A percentile compares a stretch with the other conserved stretches of the same genome.
Evolutionary conservation across 2,329 filamentous ascomycete species (phyloP).

Genomic region (Fusarium pseudoanthophilum): DNA sequence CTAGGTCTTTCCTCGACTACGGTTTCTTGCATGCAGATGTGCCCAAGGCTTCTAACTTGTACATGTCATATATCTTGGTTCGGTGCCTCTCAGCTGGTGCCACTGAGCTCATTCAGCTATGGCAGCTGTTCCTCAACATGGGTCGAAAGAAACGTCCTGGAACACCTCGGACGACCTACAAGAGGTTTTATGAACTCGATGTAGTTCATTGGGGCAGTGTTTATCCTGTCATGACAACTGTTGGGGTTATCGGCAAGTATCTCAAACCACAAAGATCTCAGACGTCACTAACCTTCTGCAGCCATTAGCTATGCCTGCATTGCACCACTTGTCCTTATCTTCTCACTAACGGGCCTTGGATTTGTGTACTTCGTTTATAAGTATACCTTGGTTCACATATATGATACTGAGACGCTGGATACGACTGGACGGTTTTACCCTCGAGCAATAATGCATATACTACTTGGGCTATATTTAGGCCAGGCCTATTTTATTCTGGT

Average conservation of each 20-base stretch:
- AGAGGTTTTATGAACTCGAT: not conserved
- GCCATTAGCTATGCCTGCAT: not conserved
- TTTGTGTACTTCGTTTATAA: not conserved
- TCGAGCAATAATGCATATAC: not conserved
- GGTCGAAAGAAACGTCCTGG: fast-evolving
- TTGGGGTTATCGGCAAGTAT: not conserved
- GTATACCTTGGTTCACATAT: not conserved
- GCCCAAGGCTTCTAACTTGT: fast-evolving
- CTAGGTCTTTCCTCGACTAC: too few species aligned
- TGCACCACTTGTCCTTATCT: not conserved
- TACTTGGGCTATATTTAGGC: not conserved
- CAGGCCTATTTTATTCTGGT: fast-evolving
- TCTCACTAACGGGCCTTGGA: fast-evolving
- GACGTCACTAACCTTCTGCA: not conserved
- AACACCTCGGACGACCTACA: fast-evolving
- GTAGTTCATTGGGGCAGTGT: not conserved
- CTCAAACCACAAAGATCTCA: too few species aligned
- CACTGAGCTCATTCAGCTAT: not conserved
- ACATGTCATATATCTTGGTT: not conserved
- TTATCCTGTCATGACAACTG: not conserved
- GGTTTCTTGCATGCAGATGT: not conserved
- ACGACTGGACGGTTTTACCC: not conserved
- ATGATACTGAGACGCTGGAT: not conserved
- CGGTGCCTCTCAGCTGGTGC: not conserved
- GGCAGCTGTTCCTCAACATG: not conserved